These are phyloP conservation scores for Komagataella pseudopastoris DNA, from an alignment of 805 yeast species.

Conservation along the genomic window DNA sequence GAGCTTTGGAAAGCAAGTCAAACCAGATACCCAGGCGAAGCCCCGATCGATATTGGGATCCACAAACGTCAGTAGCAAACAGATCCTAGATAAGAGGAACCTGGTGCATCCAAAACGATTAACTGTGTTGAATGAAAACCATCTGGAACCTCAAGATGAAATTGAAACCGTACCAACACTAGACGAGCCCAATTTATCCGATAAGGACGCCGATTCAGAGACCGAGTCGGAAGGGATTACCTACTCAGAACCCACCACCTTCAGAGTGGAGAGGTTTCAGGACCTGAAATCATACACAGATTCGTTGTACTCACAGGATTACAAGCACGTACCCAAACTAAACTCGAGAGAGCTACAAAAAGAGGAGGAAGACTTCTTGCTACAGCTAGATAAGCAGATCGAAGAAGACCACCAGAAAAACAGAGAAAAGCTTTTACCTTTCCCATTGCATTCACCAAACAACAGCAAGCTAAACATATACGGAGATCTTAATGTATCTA, in stretches of 20 bases:
- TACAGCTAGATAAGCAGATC: not conserved
- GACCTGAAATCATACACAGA: not conserved
- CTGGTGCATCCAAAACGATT: not conserved
- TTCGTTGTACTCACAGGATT: not conserved
- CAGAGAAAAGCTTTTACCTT: not conserved
- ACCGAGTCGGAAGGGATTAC: not conserved
- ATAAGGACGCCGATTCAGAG: not conserved
- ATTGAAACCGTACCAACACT: not conserved
- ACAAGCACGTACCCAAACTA: not conserved
- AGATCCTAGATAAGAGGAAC: not conserved
- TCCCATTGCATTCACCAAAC: not conserved
- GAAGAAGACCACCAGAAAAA: not conserved
- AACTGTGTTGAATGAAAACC: not conserved
- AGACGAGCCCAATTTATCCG: not conserved
- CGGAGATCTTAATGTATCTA: not conserved
- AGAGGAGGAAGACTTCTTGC: not conserved
- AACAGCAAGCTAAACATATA: not conserved
- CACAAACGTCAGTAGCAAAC: not conserved
- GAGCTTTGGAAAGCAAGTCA: not conserved
- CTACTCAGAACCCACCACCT: not conserved
- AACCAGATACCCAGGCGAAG: not conserved
- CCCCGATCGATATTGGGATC: not conserved
- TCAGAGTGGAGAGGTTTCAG: not conserved
- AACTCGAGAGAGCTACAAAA: not conserved
- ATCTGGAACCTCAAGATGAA: not conserved